Evolutionary conservation across 2,329 filamentous ascomycete species (phyloP), one percentile per base, ranked within the genome.

Genomic region (Diplodia intermedia): DNA sequence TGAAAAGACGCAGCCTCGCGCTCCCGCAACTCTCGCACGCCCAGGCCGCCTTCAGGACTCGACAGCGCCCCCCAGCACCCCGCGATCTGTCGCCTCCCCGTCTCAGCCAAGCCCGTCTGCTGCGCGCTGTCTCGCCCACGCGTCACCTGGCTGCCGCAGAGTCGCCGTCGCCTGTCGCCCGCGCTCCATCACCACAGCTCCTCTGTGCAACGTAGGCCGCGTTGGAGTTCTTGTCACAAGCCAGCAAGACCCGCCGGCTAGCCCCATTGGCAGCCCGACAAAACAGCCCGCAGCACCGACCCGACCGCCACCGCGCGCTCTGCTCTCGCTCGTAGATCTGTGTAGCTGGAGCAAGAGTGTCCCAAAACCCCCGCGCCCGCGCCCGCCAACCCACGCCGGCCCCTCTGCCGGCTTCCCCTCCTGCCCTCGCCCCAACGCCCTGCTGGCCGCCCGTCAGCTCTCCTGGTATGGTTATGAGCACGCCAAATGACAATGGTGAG

Each of bases 401-500:
- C 60, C 47, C 29, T 50, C 60, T 63, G 57, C 60, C 57, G 57
- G 57, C 53, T 60, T 31, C 54, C 40, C 43, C 50, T 56, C 52
- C 43, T 31, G 60, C 60, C 60, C 52, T 55, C 38, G 26, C 43
- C 11, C 65, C 65, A 54, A 53, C 63, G 40, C 53, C 63, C 53
- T 55, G 65, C 65, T 67, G 65, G 65, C 65, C 65, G 33, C 43
- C 15, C 65, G 65, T 69, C 69, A 71, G 75, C 75, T 75, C 71
- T 71, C 71, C 71, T 56, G 54, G 54, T 71, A 78, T 69, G 77
- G 77, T 77, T 75, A 79, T 79, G 78, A 79, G 75, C 76, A 74
- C 73, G 76, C 76, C 75, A 78, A 76, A 75, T 72, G 76, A 78
- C 72, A 71, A 79, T 79, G 78, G 77, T 79, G 75, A 77, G 76